Evolutionary conservation across 768 basidiomycete species (phyloP), one percentile per base, ranked within the genome.

Genomic region (Leccinum olivaceopallidum): DNA sequence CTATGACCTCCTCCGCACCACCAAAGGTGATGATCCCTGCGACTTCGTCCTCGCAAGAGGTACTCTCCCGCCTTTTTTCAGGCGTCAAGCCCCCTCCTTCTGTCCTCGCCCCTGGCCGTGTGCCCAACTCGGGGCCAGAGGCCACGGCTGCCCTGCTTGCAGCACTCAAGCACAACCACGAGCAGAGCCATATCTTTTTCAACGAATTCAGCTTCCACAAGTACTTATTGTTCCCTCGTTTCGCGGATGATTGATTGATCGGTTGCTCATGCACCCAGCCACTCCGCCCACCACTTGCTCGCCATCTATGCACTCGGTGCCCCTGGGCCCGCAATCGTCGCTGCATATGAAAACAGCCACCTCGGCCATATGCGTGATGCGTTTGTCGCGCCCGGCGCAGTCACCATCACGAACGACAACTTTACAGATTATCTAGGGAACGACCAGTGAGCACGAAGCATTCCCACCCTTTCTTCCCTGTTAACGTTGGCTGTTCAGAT

Each of bases 251-350:
- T n/a, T 42, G 5, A 42, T 42, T n/a, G 18, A n/a, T n/a, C 42
- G 12, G 30, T 57, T 8, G 5, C 9, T 62, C 28, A 34, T 37
- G 14, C 16, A 37, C 14, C 8, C 24, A 84, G 82, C 60, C 88
- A 90, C 73, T 73, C 81, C 37, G 76, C 79, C 4, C 87, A 89
- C 66, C 84, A 83, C 42, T 67, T 83, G 18, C 73, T 88, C 16
- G 85, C 85, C 14, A 73, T 85, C 6, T 90, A 84, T 74, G 78
- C 79, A 1, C 73, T 92, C 14, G 89, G 89, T 7, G 87, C 82
- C 0, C 73, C 78, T 5, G 70, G 71, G 0, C 61, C 69, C 5
- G 64, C 81, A 39, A 72, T 84, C 7, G 68, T 70, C 18, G 78
- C 76, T 14, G 82, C 80, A 2, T 83, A 81, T 61, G 36, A 74